Conservation (phyloP, 371 early-diverging fungal genomes). For the Lichtheimia corymbifera region DNA sequence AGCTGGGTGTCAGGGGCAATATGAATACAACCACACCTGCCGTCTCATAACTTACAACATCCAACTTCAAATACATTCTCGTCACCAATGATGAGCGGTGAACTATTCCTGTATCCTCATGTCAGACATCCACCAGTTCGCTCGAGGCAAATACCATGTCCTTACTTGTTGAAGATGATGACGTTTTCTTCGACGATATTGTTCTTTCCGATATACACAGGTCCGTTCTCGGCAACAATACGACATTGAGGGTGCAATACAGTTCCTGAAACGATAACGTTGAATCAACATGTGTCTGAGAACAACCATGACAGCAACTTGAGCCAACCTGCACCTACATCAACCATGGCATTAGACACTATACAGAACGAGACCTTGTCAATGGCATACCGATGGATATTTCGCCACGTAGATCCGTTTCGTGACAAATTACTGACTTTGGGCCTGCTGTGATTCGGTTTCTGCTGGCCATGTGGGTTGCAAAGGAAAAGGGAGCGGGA, state of each 20-base stretch:
- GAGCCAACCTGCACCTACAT: slow-evolving; percentile 18
- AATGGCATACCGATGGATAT: slow-evolving; percentile 55
- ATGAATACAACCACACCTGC: neutral
- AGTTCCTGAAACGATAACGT: slow-evolving; percentile 46
- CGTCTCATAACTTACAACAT: slow-evolving; percentile 50
- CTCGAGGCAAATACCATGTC: neutral
- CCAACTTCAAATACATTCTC: slow-evolving; percentile 81
- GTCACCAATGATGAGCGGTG: slow-evolving; percentile 71
- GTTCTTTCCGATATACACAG: slow-evolving; percentile 71
- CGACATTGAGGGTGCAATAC: slow-evolving; percentile 77
- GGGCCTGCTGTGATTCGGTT: slow-evolving; percentile 52
- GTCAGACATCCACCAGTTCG: neutral
- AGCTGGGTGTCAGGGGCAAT: neutral
- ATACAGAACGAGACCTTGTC: neutral
- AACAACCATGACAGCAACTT: too few species aligned
- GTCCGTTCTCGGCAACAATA: slow-evolving; percentile 70
- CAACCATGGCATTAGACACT: neutral
- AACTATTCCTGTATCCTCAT: slow-evolving; percentile 31
- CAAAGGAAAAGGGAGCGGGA: too few species aligned
- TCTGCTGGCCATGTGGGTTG: slow-evolving; percentile 15
- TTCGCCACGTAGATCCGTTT: slow-evolving; percentile 63
- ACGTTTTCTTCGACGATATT: slow-evolving; percentile 81
- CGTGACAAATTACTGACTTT: slow-evolving; percentile 65
- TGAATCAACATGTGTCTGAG: too few species aligned
- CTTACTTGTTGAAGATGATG: slow-evolving; percentile 72